Percentiles rank a stretch among this genome's conserved stretches.
Evolutionary conservation across 169 alveolate species (phyloP).

Genomic region (Plasmodium gonderi): DNA sequence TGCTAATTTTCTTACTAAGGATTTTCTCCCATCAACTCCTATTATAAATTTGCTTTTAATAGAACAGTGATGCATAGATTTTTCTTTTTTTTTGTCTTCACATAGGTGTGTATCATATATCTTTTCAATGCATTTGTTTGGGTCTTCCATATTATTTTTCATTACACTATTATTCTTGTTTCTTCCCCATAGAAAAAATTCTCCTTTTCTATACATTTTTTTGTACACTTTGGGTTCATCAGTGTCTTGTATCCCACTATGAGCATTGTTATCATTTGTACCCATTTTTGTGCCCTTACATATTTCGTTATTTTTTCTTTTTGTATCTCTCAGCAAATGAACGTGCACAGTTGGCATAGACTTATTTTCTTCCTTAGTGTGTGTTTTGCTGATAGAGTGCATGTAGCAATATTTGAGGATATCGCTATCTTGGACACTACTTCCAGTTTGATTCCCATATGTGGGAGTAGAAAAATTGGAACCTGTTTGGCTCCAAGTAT

Average conservation of each 20-base stretch:
- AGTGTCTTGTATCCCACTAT: background rate
- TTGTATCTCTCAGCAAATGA: background rate
- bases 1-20: conserved; percentile 17
- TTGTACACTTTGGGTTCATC: background rate
- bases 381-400: background rate
- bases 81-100: background rate
- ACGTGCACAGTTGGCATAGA: background rate
- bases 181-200: background rate
- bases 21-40: conserved; percentile 36
- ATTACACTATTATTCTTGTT: background rate
- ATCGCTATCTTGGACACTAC: background rate
- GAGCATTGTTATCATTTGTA: background rate
- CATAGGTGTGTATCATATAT: background rate
- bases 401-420: background rate
- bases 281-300: background rate
- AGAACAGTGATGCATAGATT: background rate
- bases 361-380: background rate
- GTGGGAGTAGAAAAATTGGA: background rate
- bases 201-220: background rate
- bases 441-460: background rate
- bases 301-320: background rate
- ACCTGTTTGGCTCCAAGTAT: background rate
- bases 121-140: background rate
- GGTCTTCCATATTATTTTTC: background rate
- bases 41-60: conserved; percentile 35